phyloP scores from a whole-genome alignment of 768 basidiomycete species.

The Pisolithus marmoratus region DNA sequence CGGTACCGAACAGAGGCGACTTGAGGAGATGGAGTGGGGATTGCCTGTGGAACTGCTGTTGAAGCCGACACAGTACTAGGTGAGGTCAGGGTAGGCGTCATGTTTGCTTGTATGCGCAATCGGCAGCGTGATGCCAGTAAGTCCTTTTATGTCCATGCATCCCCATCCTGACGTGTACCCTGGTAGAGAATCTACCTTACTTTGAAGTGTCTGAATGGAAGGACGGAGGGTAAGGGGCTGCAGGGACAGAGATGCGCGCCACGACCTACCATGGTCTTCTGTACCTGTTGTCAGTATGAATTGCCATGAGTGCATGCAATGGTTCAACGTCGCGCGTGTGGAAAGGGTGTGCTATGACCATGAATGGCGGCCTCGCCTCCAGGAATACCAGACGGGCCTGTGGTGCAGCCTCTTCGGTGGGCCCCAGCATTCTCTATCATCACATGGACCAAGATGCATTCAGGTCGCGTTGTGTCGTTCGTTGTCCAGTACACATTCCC shows the following conservation, averaged over 20 bases:
- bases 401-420: too few relatives aligned
- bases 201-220: constrained; percentile 80
- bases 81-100: constrained; percentile 63
- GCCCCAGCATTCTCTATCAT: too few relatives aligned
- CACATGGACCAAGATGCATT: too few relatives aligned
- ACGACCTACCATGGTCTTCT: constrained; percentile 79
- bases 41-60: constrained; percentile 48
- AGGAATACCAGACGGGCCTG: constrained; percentile 48
- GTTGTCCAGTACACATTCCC: too few relatives aligned
- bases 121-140: constrained; percentile 75
- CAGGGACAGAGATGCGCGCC: constrained; percentile 73
- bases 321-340: constrained; percentile 60
- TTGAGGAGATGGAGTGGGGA: constrained; percentile 44
- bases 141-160: constrained; percentile 56
- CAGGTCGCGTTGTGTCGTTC: too few relatives aligned
- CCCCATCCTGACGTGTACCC: constrained; percentile 55
- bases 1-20: constrained; percentile 75
- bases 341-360: constrained; percentile 85
- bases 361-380: constrained; percentile 51
- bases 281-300: constrained; percentile 70
- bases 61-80: constrained; percentile 90
- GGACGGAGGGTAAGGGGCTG: constrained; percentile 54
- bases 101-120: constrained; percentile 87
- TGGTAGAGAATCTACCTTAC: constrained; percentile 77
- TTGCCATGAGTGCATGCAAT: not conserved